Percentiles rank a stretch among this genome's conserved stretches.
Conservation (phyloP, 2,329 filamentous ascomycete species). For the Blastomyces parvus region DNA sequence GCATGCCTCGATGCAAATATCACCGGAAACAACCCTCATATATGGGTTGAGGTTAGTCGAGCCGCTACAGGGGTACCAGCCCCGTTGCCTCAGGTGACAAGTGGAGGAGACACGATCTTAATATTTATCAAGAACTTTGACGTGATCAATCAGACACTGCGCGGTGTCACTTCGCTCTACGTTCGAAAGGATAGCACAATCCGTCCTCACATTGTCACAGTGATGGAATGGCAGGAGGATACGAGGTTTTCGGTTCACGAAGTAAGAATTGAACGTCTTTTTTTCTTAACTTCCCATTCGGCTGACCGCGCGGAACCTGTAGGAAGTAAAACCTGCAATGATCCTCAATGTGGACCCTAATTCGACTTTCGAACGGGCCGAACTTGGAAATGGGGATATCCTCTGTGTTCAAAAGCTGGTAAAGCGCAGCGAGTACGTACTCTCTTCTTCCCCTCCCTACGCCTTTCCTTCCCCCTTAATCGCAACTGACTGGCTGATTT, state of each 20-base stretch:
- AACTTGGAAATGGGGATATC: slow-evolving; percentile 4
- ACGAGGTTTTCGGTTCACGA: neutral
- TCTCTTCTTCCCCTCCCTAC: neutral
- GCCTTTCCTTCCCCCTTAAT: neutral
- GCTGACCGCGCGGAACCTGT: neutral
- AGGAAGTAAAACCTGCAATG: slow-evolving; percentile 7
- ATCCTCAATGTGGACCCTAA: neutral
- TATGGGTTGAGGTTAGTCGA: slow-evolving; percentile 1
- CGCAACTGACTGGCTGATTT: neutral
- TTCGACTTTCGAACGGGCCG: neutral
- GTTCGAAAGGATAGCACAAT: neutral
- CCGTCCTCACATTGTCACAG: neutral
- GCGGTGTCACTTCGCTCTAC: slow-evolving; percentile 1
- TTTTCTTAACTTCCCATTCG: no score
- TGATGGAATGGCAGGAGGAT: neutral
- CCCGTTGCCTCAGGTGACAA: neutral
- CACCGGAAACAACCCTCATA: neutral
- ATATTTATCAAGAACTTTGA: slow-evolving; percentile 9
- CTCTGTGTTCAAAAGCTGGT: slow-evolving; percentile 3
- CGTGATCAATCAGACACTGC: slow-evolving; percentile 1
- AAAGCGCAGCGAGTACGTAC: slow-evolving; percentile 3
- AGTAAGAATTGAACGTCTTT: neutral
- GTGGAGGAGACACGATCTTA: neutral
- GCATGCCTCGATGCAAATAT: neutral
- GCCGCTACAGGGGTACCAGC: neutral